These are phyloP conservation scores for Ajuga chamaepitys DNA, from an alignment of 257 asterid genomes.

Conservation along the genomic window DNA sequence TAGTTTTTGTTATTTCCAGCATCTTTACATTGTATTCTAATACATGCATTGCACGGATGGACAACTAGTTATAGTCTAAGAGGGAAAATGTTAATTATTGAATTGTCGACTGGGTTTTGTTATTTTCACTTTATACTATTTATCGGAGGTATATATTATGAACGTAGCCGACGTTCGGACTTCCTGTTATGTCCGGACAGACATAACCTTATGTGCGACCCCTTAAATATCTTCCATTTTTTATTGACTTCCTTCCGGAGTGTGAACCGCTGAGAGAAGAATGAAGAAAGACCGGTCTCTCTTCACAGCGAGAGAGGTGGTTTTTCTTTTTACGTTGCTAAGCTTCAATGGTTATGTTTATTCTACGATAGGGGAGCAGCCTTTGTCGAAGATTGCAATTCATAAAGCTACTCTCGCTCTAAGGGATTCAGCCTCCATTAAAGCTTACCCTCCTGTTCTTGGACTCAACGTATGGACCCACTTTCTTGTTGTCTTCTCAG, in stretches of 20 bases:
- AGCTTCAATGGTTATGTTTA: conserved; percentile 19
- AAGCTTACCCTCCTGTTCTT: conserved; percentile 57
- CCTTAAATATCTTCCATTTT: background rate
- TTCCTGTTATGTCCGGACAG: no score
- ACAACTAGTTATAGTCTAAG: no score
- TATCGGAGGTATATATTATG: no score
- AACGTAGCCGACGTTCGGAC: no score
- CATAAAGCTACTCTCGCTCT: conserved; percentile 45
- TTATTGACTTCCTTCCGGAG: background rate
- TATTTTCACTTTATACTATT: no score
- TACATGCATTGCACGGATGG: no score
- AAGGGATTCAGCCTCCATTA: conserved; percentile 43
- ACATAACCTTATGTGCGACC: background rate
- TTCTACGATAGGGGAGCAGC: conserved; percentile 54
- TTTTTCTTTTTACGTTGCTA: conserved; percentile 7
- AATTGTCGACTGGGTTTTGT: no score
- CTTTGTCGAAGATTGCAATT: conserved; percentile 69
- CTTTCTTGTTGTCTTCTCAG: background rate
- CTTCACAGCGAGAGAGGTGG: background rate
- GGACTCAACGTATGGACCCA: conserved; percentile 40
- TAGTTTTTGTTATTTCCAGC: no score
- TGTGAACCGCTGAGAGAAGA: background rate
- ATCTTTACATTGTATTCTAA: no score
- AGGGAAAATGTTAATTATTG: no score
- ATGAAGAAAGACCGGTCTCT: conserved; percentile 16